A percentile compares a stretch with the other conserved stretches of the same genome.
These are phyloP conservation scores for Fistulinella prunicolor DNA, from an alignment of 768 basidiomycete genomes.

Conservation along the genomic window DNA sequence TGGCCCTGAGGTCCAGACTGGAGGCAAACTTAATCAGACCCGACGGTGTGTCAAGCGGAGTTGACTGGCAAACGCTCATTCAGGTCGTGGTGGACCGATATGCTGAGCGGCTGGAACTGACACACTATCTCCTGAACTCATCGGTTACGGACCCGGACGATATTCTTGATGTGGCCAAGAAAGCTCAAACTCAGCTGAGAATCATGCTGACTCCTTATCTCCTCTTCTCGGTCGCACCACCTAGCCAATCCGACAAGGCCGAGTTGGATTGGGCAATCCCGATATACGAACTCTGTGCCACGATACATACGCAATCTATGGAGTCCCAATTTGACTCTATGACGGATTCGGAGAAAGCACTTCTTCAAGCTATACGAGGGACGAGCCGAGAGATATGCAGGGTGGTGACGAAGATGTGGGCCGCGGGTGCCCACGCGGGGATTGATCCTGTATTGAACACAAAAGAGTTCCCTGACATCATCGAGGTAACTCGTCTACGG, in stretches of 20 bases:
- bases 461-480: neutral
- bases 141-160: constrained; percentile 1
- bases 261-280: constrained; percentile 28
- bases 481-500: constrained; percentile 11
- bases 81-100: constrained; percentile 32
- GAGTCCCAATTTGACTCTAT: constrained; percentile 8
- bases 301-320: constrained; percentile 22
- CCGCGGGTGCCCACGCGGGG: constrained; percentile 31
- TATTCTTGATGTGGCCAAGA: constrained; percentile 7
- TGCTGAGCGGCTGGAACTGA: constrained; percentile 29
- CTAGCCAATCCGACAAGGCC: neutral
- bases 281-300: constrained; percentile 30
- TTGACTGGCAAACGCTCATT: constrained; percentile 35
- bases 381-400: constrained; percentile 47
- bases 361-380: constrained; percentile 29
- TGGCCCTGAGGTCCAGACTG: constrained; percentile 3
- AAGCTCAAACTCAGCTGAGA: constrained; percentile 24
- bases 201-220: constrained; percentile 31
- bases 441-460: constrained; percentile 12
- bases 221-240: constrained; percentile 11
- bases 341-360: constrained; percentile 28
- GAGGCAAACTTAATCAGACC: constrained; percentile 11
- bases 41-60: constrained; percentile 19
- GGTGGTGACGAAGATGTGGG: constrained; percentile 46
- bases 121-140: constrained; percentile 20